These are phyloP conservation scores for Lodderomyces oxycetoniae DNA, from an alignment of 1,139 yeast species.

Conservation along the genomic window DNA sequence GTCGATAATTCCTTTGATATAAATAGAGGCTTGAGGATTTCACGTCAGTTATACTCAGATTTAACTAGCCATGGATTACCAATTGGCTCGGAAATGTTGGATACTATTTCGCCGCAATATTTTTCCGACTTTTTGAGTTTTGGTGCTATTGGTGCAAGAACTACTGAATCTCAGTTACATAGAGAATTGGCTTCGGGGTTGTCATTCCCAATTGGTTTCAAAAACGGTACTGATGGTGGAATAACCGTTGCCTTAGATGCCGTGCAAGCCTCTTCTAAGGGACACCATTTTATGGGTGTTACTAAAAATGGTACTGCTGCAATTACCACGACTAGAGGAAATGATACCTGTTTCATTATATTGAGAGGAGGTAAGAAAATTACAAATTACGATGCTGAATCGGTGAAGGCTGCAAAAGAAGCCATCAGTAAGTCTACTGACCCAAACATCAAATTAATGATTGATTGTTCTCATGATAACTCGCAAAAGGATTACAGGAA, in stretches of 20 bases:
- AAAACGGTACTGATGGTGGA: constrained; percentile 94
- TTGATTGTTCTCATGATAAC: constrained; percentile 97
- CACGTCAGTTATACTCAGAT: constrained; percentile 81
- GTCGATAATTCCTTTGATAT: constrained; percentile 91
- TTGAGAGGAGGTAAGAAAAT: constrained; percentile 94
- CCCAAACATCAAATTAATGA: constrained; percentile 74
- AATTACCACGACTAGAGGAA: constrained; percentile 92
- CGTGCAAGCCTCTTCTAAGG: constrained; percentile 83
- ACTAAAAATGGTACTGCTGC: constrained; percentile 89
- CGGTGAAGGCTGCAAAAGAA: constrained; percentile 64
- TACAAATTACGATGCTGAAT: constrained; percentile 78
- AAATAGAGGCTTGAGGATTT: constrained; percentile 86
- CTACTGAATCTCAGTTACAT: constrained; percentile 95
- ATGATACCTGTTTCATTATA: constrained; percentile 83
- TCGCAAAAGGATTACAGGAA: constrained; percentile 84
- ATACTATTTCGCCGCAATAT: constrained; percentile 93
- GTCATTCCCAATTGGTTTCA: constrained; percentile 96
- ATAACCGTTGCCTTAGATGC: constrained; percentile 93
- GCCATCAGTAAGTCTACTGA: constrained; percentile 57
- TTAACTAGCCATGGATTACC: constrained; percentile 70
- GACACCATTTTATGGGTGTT: constrained; percentile 91
- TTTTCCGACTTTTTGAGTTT: constrained; percentile 83
- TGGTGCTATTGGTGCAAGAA: constrained; percentile 98
- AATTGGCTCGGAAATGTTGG: constrained; percentile 96
- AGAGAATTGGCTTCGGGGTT: constrained; percentile 94